Conservation (phyloP, 2,329 filamentous ascomycete genomes). For the Myriosclerotinia curreyana region DNA sequence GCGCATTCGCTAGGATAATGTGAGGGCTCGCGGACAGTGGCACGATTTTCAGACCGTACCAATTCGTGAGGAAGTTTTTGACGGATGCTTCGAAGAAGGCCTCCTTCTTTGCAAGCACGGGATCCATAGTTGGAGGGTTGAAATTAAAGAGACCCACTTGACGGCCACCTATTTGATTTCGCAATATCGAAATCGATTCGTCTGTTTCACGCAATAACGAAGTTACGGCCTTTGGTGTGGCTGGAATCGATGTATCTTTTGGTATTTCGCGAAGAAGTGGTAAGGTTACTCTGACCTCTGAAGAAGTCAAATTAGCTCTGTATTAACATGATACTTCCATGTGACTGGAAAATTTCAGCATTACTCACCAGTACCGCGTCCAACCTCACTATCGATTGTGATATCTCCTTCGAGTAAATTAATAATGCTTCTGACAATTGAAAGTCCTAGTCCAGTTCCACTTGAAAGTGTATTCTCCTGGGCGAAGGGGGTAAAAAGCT, state of each 20-base stretch:
- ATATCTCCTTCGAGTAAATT: conserved; percentile 59
- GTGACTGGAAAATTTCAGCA: background rate
- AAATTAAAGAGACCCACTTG: conserved; percentile 36
- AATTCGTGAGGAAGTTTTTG: conserved; percentile 34
- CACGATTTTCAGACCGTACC: conserved; percentile 38
- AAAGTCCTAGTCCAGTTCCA: conserved; percentile 61
- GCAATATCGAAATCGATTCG: conserved; percentile 32
- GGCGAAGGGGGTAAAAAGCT: conserved; percentile 60
- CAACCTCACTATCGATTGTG: conserved; percentile 53
- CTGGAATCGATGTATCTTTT: conserved; percentile 26
- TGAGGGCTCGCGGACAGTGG: conserved; percentile 29
- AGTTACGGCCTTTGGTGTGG: conserved; percentile 28
- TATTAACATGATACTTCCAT: background rate
- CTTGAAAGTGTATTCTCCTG: conserved; percentile 62
- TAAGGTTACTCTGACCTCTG: conserved; percentile 38
- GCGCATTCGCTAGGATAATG: conserved; percentile 37
- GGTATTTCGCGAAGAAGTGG: conserved; percentile 37
- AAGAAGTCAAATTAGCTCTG: conserved; percentile 22
- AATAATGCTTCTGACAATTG: conserved; percentile 62
- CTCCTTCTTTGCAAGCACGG: conserved; percentile 28
- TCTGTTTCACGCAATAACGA: conserved; percentile 30
- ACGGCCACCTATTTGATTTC: conserved; percentile 28
- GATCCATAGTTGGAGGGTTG: conserved; percentile 30
- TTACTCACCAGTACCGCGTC: conserved; percentile 53
- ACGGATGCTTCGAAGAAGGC: conserved; percentile 33